These are phyloP conservation scores for Catenaria anguillulae DNA, from an alignment of 371 early-diverging fungal genomes.

Conservation along the genomic window DNA sequence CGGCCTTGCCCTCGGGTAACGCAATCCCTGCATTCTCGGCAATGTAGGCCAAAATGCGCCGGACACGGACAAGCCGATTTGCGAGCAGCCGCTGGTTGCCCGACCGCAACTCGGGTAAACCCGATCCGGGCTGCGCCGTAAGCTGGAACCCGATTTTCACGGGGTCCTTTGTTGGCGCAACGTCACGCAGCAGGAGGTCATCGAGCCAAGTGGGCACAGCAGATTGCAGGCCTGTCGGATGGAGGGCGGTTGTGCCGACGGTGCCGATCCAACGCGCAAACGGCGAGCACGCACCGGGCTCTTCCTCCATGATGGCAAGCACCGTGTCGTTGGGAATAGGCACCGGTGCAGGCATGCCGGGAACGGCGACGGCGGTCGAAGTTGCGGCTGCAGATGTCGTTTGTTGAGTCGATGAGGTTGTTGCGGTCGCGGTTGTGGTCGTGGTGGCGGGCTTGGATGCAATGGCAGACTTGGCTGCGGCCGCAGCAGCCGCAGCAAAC, in stretches of 20 bases:
- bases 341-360: slow-evolving; percentile 28
- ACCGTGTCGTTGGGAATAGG: slow-evolving; percentile 47
- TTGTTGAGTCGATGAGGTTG: background rate
- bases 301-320: slow-evolving; percentile 53
- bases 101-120: slow-evolving; percentile 37
- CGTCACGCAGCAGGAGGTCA: slow-evolving; percentile 34
- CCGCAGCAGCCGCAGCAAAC: no score
- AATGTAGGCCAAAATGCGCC: slow-evolving; percentile 66
- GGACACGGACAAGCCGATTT: slow-evolving; percentile 68
- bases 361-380: background rate
- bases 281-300: slow-evolving; percentile 57
- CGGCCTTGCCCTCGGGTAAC: slow-evolving; percentile 23
- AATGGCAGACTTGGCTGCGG: no score
- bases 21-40: slow-evolving; percentile 50
- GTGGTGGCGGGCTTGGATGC: slow-evolving; percentile 25
- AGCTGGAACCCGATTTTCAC: slow-evolving; percentile 72
- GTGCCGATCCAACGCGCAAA: slow-evolving; percentile 61
- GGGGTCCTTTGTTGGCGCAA: slow-evolving; percentile 49
- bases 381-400: background rate
- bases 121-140: slow-evolving; percentile 41
- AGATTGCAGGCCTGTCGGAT: slow-evolving; percentile 13
- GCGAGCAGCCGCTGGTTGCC: slow-evolving; percentile 60
- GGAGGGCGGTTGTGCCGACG: slow-evolving; percentile 28
- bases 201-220: slow-evolving; percentile 34
- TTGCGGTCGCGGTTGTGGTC: slow-evolving; percentile 19